phyloP scores from a whole-genome alignment of 2,329 filamentous ascomycete species.

The Ramichloridium luteum region DNA sequence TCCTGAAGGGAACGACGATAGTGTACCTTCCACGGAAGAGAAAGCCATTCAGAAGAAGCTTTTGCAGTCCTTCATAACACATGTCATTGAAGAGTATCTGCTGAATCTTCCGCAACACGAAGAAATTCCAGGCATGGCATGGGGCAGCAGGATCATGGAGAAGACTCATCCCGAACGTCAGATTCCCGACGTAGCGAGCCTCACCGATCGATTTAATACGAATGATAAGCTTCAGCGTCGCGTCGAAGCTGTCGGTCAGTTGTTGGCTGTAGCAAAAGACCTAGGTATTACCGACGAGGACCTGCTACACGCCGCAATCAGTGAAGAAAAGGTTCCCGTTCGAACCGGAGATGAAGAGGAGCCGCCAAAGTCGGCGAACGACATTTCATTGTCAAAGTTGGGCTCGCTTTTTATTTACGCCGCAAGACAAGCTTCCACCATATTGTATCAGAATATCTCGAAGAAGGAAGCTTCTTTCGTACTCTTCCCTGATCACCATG shows the following conservation, averaged over 20 bases:
- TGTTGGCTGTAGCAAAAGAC: constrained; percentile 55
- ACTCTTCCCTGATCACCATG: constrained; percentile 43
- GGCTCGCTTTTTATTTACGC: constrained; percentile 43
- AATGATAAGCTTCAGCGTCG: constrained; percentile 49
- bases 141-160: constrained; percentile 51
- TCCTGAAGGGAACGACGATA: constrained; percentile 39
- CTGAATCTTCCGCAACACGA: constrained; percentile 35
- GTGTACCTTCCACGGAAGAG: constrained; percentile 40
- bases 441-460: constrained; percentile 34
- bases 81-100: constrained; percentile 62
- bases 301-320: constrained; percentile 33
- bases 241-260: constrained; percentile 57
- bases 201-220: constrained; percentile 52
- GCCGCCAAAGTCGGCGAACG: constrained; percentile 38
- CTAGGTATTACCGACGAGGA: constrained; percentile 38
- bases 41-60: constrained; percentile 50
- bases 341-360: constrained; percentile 39
- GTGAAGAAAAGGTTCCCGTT: constrained; percentile 29
- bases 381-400: constrained; percentile 45
- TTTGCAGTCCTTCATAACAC: constrained; percentile 65
- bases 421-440: constrained; percentile 38
- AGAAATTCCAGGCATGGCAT: constrained; percentile 38
- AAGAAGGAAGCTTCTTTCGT: constrained; percentile 23
- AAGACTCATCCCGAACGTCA: constrained; percentile 52
- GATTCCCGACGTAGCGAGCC: constrained; percentile 49